Percentiles rank a stretch among this genome's conserved stretches.
phyloP scores from a whole-genome alignment of 345 rosid genomes.

The Noccaea caerulescens region DNA sequence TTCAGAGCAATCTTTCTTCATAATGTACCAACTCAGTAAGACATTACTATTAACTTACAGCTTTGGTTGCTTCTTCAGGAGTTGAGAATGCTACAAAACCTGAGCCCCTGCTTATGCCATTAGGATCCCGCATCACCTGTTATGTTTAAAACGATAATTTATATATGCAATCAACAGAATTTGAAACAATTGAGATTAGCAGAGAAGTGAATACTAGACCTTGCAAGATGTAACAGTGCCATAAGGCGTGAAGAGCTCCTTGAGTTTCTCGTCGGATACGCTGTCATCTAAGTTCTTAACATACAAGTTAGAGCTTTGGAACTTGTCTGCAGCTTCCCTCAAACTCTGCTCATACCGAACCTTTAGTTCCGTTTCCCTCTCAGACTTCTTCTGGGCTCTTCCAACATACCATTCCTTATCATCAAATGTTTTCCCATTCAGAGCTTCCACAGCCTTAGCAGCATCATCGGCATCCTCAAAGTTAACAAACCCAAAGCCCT shows the following conservation, averaged over 20 bases:
- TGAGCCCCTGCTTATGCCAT: slow-evolving; percentile 75
- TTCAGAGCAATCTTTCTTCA: neutral
- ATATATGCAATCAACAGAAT: neutral
- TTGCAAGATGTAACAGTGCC: slow-evolving; percentile 90
- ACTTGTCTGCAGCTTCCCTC: slow-evolving; percentile 84
- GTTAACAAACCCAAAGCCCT: slow-evolving; percentile 94
- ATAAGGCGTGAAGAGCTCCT: slow-evolving; percentile 75
- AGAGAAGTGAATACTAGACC: slow-evolving; percentile 46
- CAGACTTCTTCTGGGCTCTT: slow-evolving; percentile 88
- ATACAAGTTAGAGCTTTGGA: slow-evolving; percentile 85
- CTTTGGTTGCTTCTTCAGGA: slow-evolving; percentile 84
- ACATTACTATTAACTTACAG: slow-evolving; percentile 55
- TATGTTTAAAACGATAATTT: neutral
- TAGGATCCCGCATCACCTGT: slow-evolving; percentile 86
- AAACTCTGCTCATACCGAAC: slow-evolving; percentile 72
- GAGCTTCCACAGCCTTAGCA: slow-evolving; percentile 80
- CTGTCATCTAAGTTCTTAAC: slow-evolving; percentile 83
- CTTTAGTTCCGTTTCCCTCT: slow-evolving; percentile 77
- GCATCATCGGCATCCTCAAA: slow-evolving; percentile 91
- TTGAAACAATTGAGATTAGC: slow-evolving; percentile 2
- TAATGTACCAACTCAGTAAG: neutral
- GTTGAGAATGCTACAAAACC: slow-evolving; percentile 83
- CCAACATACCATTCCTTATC: slow-evolving; percentile 95
- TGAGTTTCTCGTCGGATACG: slow-evolving; percentile 83
- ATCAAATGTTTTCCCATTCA: slow-evolving; percentile 75